These are phyloP conservation scores for Scleroderma bovista DNA, from an alignment of 768 basidiomycete species.

Conservation along the genomic window DNA sequence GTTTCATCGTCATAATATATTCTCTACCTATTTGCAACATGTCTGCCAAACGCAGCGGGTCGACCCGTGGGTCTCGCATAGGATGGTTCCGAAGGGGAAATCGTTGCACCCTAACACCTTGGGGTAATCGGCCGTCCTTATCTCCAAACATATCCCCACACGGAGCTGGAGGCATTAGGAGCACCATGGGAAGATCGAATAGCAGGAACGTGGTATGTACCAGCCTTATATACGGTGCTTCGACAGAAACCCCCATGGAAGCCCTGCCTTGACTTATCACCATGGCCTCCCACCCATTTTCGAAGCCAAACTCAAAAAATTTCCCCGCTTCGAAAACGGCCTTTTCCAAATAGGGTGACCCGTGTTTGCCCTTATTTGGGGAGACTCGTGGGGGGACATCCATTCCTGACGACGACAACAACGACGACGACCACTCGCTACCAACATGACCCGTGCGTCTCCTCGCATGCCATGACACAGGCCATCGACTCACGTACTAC, in stretches of 20 bases:
- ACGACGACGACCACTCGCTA: not conserved
- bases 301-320: not conserved
- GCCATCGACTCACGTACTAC: slow-evolving; percentile 10
- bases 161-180: too few species aligned
- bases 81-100: not conserved
- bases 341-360: slow-evolving; percentile 1
- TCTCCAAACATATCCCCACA: not conserved
- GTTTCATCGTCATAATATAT: too few species aligned
- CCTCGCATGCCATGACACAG: not conserved
- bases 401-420: too few species aligned
- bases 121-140: not conserved
- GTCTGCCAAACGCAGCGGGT: too few species aligned
- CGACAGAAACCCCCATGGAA: too few species aligned
- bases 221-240: too few species aligned
- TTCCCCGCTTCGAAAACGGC: too few species aligned
- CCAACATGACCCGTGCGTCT: slow-evolving; percentile 51
- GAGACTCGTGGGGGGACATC: too few species aligned
- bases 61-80: too few species aligned
- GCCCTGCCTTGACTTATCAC: not conserved
- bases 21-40: too few species aligned
- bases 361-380: slow-evolving; percentile 26
- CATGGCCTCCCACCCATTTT: not conserved
- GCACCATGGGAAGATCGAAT: too few species aligned
- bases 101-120: not conserved
- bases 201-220: too few species aligned